Conservation (phyloP, 805 yeast genomes). For the Henningerozyma blattae region DNA sequence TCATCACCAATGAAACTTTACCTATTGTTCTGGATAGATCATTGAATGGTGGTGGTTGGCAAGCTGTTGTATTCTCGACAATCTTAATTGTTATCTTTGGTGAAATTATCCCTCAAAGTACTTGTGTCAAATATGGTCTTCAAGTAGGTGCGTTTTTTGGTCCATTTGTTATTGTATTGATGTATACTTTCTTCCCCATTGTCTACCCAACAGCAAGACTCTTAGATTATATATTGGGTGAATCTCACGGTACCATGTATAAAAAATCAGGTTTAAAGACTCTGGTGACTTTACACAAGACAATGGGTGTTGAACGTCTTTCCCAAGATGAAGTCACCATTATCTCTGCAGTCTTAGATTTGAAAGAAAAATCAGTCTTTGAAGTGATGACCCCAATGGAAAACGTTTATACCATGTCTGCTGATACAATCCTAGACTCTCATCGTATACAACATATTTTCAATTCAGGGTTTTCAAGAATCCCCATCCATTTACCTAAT, state of each 20-base stretch:
- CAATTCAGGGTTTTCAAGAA: slow-evolving; percentile 88
- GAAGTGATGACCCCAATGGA: slow-evolving; percentile 91
- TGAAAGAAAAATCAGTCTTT: slow-evolving; percentile 80
- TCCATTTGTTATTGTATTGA: slow-evolving; percentile 72
- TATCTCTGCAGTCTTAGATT: slow-evolving; percentile 83
- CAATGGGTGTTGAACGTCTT: slow-evolving; percentile 90
- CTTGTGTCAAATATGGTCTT: slow-evolving; percentile 86
- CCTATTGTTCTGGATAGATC: slow-evolving; percentile 82
- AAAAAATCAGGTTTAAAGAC: slow-evolving; percentile 89
- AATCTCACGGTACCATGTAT: slow-evolving; percentile 92
- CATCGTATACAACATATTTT: slow-evolving; percentile 76
- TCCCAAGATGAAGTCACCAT: slow-evolving; percentile 95
- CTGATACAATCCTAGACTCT: slow-evolving; percentile 76
- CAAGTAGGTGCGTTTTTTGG: slow-evolving; percentile 83
- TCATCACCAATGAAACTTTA: slow-evolving; percentile 85
- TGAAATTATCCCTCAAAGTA: slow-evolving; percentile 89
- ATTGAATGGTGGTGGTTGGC: slow-evolving; percentile 64
- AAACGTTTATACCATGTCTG: slow-evolving; percentile 77
- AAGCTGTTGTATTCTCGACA: slow-evolving; percentile 90
- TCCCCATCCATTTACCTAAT: slow-evolving; percentile 83
- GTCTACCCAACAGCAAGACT: slow-evolving; percentile 83
- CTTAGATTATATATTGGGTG: slow-evolving; percentile 75
- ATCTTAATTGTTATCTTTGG: slow-evolving; percentile 89
- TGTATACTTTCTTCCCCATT: slow-evolving; percentile 85
- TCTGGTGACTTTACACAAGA: slow-evolving; percentile 80